Evolutionary conservation across 2,329 filamentous ascomycete species (phyloP).

Genomic region (Fusarium lateritium): DNA sequence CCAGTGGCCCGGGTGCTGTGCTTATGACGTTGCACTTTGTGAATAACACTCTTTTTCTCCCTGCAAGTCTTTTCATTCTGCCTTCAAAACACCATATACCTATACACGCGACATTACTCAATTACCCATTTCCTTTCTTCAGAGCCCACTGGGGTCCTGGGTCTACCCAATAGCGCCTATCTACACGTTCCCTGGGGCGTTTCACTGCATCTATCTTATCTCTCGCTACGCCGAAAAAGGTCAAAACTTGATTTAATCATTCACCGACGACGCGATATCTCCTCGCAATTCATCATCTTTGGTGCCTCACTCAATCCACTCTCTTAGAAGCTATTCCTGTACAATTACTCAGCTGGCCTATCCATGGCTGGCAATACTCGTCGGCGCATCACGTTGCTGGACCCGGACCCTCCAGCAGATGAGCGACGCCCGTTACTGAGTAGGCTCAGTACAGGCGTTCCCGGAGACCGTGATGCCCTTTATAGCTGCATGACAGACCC

Average conservation of each 20-base stretch:
- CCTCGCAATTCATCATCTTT: constrained; percentile 14
- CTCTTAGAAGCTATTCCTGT: background rate
- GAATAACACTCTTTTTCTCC: constrained; percentile 6
- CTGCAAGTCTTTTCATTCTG: background rate
- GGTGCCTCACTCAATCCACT: constrained; percentile 1
- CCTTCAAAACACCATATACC: background rate
- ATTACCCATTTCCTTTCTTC: constrained; percentile 5
- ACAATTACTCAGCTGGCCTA: constrained; percentile 5
- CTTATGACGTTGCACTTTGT: constrained; percentile 42
- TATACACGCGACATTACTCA: background rate
- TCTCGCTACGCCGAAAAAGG: constrained; percentile 27
- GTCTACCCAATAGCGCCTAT: constrained; percentile 10
- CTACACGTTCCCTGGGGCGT: constrained; percentile 7
- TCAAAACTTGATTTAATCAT: constrained; percentile 36
- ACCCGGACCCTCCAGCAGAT: constrained; percentile 43
- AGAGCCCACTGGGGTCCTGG: background rate
- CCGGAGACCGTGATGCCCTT: constrained; percentile 54
- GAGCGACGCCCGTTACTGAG: constrained; percentile 57
- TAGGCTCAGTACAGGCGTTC: constrained; percentile 50
- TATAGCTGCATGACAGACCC: constrained; percentile 70
- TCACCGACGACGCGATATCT: constrained; percentile 22
- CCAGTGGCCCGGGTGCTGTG: background rate
- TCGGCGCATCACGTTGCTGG: constrained; percentile 53
- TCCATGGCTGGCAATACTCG: constrained; percentile 46
- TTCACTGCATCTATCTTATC: constrained; percentile 27